Conservation (phyloP, 108 stramenopile species). For the Nitzschia inconspicua region DNA sequence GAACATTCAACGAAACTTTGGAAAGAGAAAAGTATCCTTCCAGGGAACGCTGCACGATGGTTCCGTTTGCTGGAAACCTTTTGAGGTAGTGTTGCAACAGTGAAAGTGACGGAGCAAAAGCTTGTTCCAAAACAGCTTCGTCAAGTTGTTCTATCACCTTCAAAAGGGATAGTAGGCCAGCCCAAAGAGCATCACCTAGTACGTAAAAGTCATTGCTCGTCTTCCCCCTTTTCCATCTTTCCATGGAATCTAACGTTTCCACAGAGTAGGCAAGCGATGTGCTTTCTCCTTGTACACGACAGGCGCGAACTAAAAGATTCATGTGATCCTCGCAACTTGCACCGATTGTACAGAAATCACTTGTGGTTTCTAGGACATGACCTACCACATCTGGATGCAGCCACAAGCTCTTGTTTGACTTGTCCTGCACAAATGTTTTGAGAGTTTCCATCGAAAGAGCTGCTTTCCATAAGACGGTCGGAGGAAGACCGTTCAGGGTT, state of each 20-base stretch:
- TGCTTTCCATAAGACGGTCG: constrained; percentile 69
- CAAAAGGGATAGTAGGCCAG: constrained; percentile 30
- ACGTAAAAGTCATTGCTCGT: constrained; percentile 25
- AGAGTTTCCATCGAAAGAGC: constrained; percentile 61
- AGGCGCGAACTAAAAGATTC: constrained; percentile 50
- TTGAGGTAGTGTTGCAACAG: constrained; percentile 80
- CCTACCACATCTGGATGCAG: constrained; percentile 23
- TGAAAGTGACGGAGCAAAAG: constrained; percentile 71
- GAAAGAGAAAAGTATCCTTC: constrained; percentile 56
- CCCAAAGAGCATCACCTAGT: constrained; percentile 45
- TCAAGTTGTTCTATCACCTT: constrained; percentile 29
- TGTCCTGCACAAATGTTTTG: constrained; percentile 30
- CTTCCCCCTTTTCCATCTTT: constrained; percentile 23
- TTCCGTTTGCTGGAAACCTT: constrained; percentile 68
- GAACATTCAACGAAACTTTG: constrained; percentile 19
- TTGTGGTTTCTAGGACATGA: constrained; percentile 55
- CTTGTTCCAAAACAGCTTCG: constrained; percentile 35
- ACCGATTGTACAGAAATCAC: constrained; percentile 77
- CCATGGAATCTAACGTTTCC: constrained; percentile 23
- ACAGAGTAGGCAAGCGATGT: constrained; percentile 30
- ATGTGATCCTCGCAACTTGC: constrained; percentile 75
- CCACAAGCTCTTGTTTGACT: constrained; percentile 2
- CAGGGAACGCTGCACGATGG: constrained; percentile 51
- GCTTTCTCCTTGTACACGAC: constrained; percentile 22
- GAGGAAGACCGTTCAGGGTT: constrained; percentile 25